Conservation (phyloP, 1,284 basidiomycete genomes). For the Cryptococcus depauperatus region DNA sequence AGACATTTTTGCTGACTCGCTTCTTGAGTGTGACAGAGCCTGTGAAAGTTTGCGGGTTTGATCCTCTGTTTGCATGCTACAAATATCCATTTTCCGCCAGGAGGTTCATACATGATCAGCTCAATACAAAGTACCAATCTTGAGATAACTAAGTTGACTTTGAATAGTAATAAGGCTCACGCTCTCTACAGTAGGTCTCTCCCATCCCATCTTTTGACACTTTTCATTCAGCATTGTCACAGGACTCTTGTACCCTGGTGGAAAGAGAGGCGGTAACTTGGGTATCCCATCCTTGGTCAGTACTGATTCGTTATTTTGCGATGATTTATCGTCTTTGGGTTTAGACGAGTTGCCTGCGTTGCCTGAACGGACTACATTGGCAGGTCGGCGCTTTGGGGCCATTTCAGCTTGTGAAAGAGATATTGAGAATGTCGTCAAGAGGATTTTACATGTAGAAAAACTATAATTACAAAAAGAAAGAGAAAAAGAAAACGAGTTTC, state of each 20-base stretch:
- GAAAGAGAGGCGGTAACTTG: conserved; percentile 56
- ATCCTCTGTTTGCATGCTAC: conserved; percentile 49
- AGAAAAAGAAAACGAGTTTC: too few relatives aligned
- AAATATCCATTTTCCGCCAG: background rate
- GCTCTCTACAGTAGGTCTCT: conserved; percentile 64
- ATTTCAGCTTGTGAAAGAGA: too few relatives aligned
- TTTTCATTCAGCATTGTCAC: conserved; percentile 68
- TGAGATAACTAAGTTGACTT: background rate
- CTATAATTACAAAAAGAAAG: too few relatives aligned
- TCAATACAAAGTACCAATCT: background rate
- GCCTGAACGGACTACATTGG: conserved; percentile 66
- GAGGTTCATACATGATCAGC: background rate
- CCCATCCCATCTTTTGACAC: conserved; percentile 80
- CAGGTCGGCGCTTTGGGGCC: conserved; percentile 58
- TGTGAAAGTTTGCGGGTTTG: conserved; percentile 52
- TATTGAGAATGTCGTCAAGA: too few relatives aligned
- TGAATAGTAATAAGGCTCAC: too few relatives aligned
- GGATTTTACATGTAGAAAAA: background rate
- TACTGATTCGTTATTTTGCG: background rate
- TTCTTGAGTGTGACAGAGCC: conserved; percentile 55
- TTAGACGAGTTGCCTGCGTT: conserved; percentile 78
- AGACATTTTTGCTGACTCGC: conserved; percentile 60
- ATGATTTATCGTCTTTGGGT: conserved; percentile 7
- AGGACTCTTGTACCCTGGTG: conserved; percentile 71
- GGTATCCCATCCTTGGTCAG: conserved; percentile 19